Conservation (phyloP, 2,329 filamentous ascomycete genomes). For the Alternaria brassicicola region DNA sequence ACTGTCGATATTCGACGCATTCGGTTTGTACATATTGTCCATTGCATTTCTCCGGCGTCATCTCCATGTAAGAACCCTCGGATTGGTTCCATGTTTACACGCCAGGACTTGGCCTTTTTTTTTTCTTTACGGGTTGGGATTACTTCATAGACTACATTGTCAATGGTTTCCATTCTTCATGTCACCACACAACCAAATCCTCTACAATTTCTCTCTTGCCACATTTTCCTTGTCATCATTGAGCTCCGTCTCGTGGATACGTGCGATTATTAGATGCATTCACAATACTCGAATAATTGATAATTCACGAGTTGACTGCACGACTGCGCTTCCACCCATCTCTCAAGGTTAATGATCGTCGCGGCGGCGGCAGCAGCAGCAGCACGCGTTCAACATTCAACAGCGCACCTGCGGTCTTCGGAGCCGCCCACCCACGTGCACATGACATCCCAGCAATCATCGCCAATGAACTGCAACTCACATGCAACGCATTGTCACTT, state of each 20-base stretch:
- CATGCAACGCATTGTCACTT: neutral
- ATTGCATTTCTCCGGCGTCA: constrained; percentile 30
- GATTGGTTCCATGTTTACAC: constrained; percentile 26
- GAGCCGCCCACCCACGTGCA: neutral
- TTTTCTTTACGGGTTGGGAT: constrained; percentile 2
- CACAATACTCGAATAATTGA: neutral
- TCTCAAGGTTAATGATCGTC: neutral
- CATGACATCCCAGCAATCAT: neutral
- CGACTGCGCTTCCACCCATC: neutral
- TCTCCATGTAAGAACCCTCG: constrained; percentile 32
- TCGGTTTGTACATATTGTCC: constrained; percentile 17
- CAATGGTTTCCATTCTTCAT: constrained; percentile 1
- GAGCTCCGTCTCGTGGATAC: neutral
- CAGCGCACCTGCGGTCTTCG: neutral
- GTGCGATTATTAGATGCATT: neutral
- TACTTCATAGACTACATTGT: constrained; percentile 7
- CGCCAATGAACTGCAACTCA: neutral
- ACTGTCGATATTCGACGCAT: constrained; percentile 32
- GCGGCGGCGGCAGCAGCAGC: neutral
- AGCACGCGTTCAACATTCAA: neutral
- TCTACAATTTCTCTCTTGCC: neutral
- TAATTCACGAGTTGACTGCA: neutral
- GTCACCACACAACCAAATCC: neutral
- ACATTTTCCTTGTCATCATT: neutral
- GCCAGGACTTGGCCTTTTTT: constrained; percentile 6